Percentiles rank a stretch among this genome's conserved stretches.
Evolutionary conservation across 2,329 filamentous ascomycete genomes (phyloP).

Genomic region (Thelonectria discophora): DNA sequence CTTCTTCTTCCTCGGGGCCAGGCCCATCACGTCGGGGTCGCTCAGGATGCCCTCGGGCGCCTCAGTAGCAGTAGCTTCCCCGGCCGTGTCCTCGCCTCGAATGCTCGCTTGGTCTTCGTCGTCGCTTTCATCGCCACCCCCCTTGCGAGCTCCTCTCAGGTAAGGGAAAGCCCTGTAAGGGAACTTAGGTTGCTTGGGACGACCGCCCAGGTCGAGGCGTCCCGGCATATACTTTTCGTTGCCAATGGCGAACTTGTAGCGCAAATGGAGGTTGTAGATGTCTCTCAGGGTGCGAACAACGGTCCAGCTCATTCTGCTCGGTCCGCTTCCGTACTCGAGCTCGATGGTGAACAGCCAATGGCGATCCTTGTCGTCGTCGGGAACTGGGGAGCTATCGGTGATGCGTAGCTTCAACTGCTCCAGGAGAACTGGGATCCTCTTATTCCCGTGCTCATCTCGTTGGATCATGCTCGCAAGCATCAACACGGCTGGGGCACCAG

Average conservation of each 20-base stretch:
- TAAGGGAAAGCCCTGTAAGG: conserved; percentile 91
- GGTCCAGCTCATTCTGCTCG: conserved; percentile 96
- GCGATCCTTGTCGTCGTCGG: conserved; percentile 69
- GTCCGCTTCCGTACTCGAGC: conserved; percentile 93
- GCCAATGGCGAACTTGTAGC: conserved; percentile 87
- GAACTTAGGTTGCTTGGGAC: conserved; percentile 87
- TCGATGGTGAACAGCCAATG: conserved; percentile 92
- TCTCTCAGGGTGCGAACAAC: conserved; percentile 88
- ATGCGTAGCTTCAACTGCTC: conserved; percentile 93
- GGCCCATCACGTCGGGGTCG: conserved; percentile 46
- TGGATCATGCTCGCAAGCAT: conserved; percentile 98
- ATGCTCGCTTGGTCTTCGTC: conserved; percentile 67
- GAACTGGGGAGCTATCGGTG: conserved; percentile 77
- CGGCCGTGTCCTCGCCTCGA: conserved; percentile 56
- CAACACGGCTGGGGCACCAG: conserved; percentile 89
- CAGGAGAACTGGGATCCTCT: conserved; percentile 90
- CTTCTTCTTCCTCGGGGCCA: conserved; percentile 57
- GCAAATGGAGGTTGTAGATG: conserved; percentile 90
- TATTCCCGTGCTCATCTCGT: conserved; percentile 94
- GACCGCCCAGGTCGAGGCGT: conserved; percentile 69
- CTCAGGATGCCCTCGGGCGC: conserved; percentile 61
- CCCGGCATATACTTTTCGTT: conserved; percentile 84
- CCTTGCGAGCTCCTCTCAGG: conserved; percentile 79
- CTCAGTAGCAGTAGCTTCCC: conserved; percentile 66
- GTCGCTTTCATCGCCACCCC: conserved; percentile 83